Evolutionary conservation across 2,329 filamentous ascomycete genomes (phyloP), one percentile per base, ranked within the genome.

Genomic region (Fusarium phyllophilum): DNA sequence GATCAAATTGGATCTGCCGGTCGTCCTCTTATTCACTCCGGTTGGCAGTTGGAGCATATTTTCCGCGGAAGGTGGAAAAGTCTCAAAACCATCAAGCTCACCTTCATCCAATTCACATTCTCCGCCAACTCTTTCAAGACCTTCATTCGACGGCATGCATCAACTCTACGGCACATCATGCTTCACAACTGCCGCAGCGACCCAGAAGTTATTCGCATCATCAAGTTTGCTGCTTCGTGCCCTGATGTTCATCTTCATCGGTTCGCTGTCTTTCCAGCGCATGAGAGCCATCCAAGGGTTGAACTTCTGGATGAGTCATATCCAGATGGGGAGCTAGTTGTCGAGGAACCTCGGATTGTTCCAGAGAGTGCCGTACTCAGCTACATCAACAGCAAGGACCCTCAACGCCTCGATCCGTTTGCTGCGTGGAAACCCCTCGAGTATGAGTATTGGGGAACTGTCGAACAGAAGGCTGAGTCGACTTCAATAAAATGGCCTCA

Each of bases 141-240:
- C 3, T 67, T 68, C 42, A 31, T 68, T 12, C 7, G 11, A 8
- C 22, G 5, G 1, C 66, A 68, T 36, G 33, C 48, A 8, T 8
- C 36, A 34, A 68, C 54, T 54, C 36, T 67, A 26, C 64, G 57
- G 20, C 66, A 68, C 13, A 51, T 68, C 14, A 45, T 62, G 12
- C 20, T 56, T 9, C 41, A 39, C 6, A 31, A 57, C n/a, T 65
- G 63, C 10, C 8, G 15, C 11, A 13, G 17, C 26, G 41, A 54
- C 34, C 20, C 14, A 31, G 18, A 29, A 13, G 11, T 31, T 29
- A 17, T 36, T 13, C 8, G 13, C 10, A 17, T 67, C 11, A 44
- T 56, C 33, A 49, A 14, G 13, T 36, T 12, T 29, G 38, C 33
- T 11, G 66, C 66, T 15, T 44, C 14, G 3, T 29, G 18, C 36